Evolutionary conservation across 345 rosid species (phyloP).

Genomic region (Balakata baccata): DNA sequence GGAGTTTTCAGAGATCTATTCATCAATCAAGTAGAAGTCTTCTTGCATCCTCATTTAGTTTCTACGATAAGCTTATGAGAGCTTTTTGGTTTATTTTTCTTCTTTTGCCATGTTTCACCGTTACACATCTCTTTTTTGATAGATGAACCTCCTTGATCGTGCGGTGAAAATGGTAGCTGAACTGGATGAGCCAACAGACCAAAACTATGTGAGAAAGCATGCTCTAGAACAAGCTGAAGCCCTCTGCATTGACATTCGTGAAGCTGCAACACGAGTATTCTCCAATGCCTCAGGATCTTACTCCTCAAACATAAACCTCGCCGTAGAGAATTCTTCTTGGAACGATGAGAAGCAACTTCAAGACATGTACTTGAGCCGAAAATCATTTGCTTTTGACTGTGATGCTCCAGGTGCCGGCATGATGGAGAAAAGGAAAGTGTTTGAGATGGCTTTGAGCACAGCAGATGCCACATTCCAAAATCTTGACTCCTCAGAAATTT

Average conservation of each 20-base stretch:
- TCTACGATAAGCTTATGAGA: not conserved
- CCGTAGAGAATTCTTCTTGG: conserved; percentile 98
- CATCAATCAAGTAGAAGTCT: conserved; percentile 72
- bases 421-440: conserved; percentile 84
- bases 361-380: conserved; percentile 97
- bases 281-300: conserved; percentile 97
- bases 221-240: conserved; percentile 84
- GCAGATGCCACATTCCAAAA: conserved; percentile 98
- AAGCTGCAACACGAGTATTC: conserved; percentile 94
- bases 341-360: conserved; percentile 99
- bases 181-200: conserved; percentile 83
- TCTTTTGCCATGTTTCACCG: not conserved
- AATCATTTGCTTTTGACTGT: conserved; percentile 88
- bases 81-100: not conserved
- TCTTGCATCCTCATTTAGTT: not conserved
- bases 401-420: conserved; percentile 97
- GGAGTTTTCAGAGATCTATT: conserved; percentile 98
- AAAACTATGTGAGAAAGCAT: conserved; percentile 84
- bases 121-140: conserved; percentile 11
- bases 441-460: conserved; percentile 90
- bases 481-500: conserved; percentile 93
- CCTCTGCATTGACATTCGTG: conserved; percentile 73
- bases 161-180: conserved; percentile 99
- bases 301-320: conserved; percentile 89
- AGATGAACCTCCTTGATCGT: conserved; percentile 98